A percentile compares a stretch with the other conserved stretches of the same genome.
Conservation (phyloP, 2,329 filamentous ascomycete genomes). For the Aspergillus transmontanensis region DNA sequence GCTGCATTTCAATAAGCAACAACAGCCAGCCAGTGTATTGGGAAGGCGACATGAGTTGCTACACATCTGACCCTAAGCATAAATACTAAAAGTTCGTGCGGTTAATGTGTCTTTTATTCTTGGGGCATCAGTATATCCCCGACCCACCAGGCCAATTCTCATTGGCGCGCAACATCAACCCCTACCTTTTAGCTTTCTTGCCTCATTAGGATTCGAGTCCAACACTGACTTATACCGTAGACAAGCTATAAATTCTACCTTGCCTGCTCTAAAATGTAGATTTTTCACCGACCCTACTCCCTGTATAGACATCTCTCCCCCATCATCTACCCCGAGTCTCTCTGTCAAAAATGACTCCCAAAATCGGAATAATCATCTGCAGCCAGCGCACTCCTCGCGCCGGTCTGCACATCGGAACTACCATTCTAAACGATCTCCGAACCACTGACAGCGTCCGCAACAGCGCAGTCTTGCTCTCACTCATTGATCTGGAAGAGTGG, state of each 20-base stretch:
- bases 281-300: no score
- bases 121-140: neutral
- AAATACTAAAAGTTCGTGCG: no score
- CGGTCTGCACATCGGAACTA: constrained; percentile 31
- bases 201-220: neutral
- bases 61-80: no score
- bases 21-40: no score
- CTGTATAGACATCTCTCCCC: no score
- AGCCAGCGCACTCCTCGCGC: constrained; percentile 35
- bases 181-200: neutral
- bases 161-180: neutral
- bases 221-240: neutral
- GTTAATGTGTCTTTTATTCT: no score
- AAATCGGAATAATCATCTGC: constrained; percentile 32
- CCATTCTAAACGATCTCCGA: constrained; percentile 23
- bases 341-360: neutral
- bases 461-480: neutral
- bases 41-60: no score
- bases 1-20: no score
- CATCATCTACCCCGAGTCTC: neutral
- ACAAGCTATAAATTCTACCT: neutral
- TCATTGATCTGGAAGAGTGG: constrained; percentile 18
- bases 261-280: neutral
- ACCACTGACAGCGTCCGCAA: constrained; percentile 7
- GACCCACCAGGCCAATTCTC: neutral